Evolutionary conservation across 2,329 filamentous ascomycete genomes (phyloP).

Genomic region (Calonectria montana): DNA sequence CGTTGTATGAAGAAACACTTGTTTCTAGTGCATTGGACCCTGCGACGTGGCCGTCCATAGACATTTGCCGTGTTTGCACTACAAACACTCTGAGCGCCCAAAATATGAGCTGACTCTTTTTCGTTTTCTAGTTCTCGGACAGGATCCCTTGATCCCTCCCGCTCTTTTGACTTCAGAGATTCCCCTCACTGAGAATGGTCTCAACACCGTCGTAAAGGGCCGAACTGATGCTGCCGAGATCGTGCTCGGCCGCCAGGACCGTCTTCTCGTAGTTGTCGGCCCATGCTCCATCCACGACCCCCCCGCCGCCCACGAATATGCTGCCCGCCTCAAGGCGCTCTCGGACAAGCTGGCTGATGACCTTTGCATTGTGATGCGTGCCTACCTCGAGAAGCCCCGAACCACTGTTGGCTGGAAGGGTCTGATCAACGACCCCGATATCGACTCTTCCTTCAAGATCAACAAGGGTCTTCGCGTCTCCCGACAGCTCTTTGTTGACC

Average conservation of each 20-base stretch:
- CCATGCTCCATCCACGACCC: conserved; percentile 99
- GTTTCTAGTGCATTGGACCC: neutral
- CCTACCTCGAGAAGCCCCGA: conserved; percentile 98
- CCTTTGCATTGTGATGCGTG: conserved; percentile 94
- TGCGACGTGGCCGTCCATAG: neutral
- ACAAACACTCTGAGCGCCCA: neutral
- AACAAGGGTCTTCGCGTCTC: conserved; percentile 96
- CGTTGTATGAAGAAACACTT: neutral
- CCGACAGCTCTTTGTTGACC: conserved; percentile 92
- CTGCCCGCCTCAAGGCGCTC: conserved; percentile 78
- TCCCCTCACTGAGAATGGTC: conserved; percentile 72
- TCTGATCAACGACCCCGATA: conserved; percentile 98
- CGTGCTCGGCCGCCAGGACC: conserved; percentile 83
- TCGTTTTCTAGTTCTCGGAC: conserved; percentile 78
- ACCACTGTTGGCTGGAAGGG: conserved; percentile 99
- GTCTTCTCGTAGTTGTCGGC: conserved; percentile 92
- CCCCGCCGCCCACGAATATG: conserved; percentile 88
- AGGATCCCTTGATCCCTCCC: conserved; percentile 93
- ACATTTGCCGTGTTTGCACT: neutral
- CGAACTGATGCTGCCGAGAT: conserved; percentile 77
- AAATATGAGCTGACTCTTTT: conserved; percentile 33
- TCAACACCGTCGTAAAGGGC: conserved; percentile 77
- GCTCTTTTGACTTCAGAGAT: conserved; percentile 89
- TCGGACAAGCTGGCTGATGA: conserved; percentile 85
- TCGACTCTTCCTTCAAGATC: conserved; percentile 97